Percentiles rank a stretch among this genome's conserved stretches.
Conservation (phyloP, 129 eudicot genomes). For the Cynara cardunculus region DNA sequence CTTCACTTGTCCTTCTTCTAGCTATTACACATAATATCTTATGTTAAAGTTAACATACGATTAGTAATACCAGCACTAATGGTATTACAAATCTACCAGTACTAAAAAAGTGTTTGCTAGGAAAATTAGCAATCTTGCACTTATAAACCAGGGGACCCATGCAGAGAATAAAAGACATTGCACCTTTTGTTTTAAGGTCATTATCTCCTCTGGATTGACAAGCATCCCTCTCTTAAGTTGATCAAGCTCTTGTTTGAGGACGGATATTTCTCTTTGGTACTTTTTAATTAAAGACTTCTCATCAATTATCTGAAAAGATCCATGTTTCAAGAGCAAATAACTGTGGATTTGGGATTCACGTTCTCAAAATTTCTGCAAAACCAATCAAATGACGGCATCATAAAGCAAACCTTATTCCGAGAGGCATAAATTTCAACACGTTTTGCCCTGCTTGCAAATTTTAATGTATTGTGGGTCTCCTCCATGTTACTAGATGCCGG, state of each 20-base stretch:
- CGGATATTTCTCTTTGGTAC: slow-evolving; percentile 94
- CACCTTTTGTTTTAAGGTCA: slow-evolving; percentile 87
- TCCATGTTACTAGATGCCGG: slow-evolving; percentile 98
- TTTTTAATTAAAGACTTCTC: slow-evolving; percentile 94
- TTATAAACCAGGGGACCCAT: background rate
- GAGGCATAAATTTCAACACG: slow-evolving; percentile 92
- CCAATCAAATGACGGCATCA: slow-evolving; percentile 6
- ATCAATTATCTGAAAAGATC: slow-evolving; percentile 82
- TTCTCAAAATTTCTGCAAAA: slow-evolving; percentile 18
- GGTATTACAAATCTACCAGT: background rate
- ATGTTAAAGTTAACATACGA: background rate
- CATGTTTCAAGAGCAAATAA: slow-evolving; percentile 21
- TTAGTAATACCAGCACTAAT: background rate
- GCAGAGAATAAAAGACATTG: background rate
- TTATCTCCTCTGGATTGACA: slow-evolving; percentile 86
- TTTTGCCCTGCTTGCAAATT: slow-evolving; percentile 95
- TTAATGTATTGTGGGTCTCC: slow-evolving; percentile 96
- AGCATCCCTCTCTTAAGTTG: slow-evolving; percentile 88
- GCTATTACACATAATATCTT: slow-evolving; percentile 37
- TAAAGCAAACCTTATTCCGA: slow-evolving; percentile 68
- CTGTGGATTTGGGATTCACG: slow-evolving; percentile 10
- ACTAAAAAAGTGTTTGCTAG: background rate
- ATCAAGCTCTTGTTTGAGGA: slow-evolving; percentile 86
- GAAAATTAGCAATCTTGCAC: background rate
- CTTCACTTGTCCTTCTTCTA: slow-evolving; percentile 99